These are phyloP conservation scores for Saccharomyces mikatae DNA, from an alignment of 805 yeast genomes.

Conservation along the genomic window DNA sequence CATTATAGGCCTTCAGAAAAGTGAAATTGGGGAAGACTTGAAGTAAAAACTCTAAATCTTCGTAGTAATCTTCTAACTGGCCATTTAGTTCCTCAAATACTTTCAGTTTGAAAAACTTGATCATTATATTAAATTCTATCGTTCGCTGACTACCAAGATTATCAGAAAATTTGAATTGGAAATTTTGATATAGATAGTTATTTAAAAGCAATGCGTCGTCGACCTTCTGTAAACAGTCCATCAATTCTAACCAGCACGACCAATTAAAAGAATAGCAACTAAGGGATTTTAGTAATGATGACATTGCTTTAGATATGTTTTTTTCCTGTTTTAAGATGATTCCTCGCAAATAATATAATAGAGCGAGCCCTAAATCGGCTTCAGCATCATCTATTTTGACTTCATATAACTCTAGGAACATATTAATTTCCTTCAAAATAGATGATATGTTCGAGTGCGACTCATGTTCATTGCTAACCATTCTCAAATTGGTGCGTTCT, in stretches of 20 bases:
- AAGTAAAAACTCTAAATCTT: constrained; percentile 42
- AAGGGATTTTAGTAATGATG: constrained; percentile 52
- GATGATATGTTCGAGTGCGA: constrained; percentile 20
- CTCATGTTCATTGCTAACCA: constrained; percentile 12
- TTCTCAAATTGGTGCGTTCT: constrained; percentile 2
- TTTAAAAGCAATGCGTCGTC: constrained; percentile 47
- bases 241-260: constrained; percentile 86
- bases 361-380: constrained; percentile 36
- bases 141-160: constrained; percentile 12
- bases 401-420: constrained; percentile 7
- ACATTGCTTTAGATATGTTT: constrained; percentile 52
- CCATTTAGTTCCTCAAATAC: constrained; percentile 75
- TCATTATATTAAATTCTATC: constrained; percentile 28
- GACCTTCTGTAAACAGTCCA: constrained; percentile 49
- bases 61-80: constrained; percentile 45
- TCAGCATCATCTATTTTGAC: constrained; percentile 8
- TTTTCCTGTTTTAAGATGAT: constrained; percentile 51
- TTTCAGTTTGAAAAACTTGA: constrained; percentile 56
- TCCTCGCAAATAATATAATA: constrained; percentile 67
- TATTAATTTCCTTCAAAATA: constrained; percentile 37
- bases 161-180: constrained; percentile 8
- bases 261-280: constrained; percentile 75
- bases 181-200: constrained; percentile 31
- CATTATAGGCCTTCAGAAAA: constrained; percentile 72
- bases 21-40: constrained; percentile 62